Evolutionary conservation across 73 alveolate genomes (phyloP).

Genomic region (Paramecium sexaurelia): DNA sequence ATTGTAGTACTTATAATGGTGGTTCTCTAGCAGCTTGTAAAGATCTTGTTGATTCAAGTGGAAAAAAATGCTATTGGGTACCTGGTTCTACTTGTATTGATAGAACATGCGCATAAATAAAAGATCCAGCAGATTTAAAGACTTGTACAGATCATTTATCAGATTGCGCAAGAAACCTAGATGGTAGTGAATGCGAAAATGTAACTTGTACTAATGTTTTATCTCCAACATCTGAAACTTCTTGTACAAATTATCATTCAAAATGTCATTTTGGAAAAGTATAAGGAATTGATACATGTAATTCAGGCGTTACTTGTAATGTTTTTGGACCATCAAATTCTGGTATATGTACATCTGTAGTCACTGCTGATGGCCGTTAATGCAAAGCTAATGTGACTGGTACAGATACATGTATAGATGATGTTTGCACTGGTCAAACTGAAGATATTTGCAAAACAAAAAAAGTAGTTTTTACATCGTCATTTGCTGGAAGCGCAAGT

Average conservation of each 20-base stretch:
- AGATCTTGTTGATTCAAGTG: not conserved
- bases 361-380: not conserved
- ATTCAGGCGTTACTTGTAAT: not conserved
- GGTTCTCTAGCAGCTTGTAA: not conserved
- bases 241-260: not conserved
- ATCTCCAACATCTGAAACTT: not conserved
- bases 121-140: not conserved
- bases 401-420: not conserved
- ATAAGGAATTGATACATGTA: not conserved
- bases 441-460: not conserved
- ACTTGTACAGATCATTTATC: not conserved
- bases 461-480: not conserved
- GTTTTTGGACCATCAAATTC: not conserved
- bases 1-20: not conserved
- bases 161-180: not conserved
- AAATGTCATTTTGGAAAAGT: not conserved
- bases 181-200: not conserved
- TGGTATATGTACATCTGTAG: not conserved
- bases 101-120: not conserved
- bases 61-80: not conserved
- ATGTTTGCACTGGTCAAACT: not conserved
- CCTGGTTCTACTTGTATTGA: not conserved
- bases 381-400: not conserved
- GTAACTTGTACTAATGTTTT: not conserved
- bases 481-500: not conserved